Evolutionary conservation across 176 grass and related monocot genomes (phyloP).

Genomic region (Aegilops speltoides): DNA sequence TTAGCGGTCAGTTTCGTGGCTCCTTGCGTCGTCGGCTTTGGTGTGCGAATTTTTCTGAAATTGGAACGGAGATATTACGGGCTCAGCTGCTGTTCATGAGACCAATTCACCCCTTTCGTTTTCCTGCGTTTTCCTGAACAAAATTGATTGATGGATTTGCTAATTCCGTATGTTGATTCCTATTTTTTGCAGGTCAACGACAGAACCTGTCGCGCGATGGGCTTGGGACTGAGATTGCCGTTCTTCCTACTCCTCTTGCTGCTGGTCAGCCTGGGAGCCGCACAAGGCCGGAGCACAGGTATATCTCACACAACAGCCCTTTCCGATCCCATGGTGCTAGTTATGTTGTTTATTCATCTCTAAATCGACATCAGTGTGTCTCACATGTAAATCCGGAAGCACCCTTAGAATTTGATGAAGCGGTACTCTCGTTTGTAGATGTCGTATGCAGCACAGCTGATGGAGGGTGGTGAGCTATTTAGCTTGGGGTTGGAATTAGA

Average conservation of each 20-base stretch:
- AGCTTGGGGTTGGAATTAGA: background rate
- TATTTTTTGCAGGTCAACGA: background rate
- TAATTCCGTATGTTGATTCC: background rate
- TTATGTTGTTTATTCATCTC: background rate
- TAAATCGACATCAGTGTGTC: background rate
- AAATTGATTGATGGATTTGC: background rate
- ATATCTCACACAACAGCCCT: background rate
- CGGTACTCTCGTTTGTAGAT: too few relatives aligned
- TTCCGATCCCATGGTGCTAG: background rate
- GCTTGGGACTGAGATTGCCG: background rate
- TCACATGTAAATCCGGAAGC: too few relatives aligned
- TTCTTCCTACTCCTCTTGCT: conserved; percentile 14
- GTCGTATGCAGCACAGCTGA: too few relatives aligned
- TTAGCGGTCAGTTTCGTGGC: background rate
- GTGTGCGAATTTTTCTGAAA: background rate
- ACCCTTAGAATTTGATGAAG: too few relatives aligned
- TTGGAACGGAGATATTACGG: background rate
- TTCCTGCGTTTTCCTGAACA: background rate
- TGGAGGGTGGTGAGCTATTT: background rate
- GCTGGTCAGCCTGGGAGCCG: conserved; percentile 29
- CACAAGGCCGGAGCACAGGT: conserved; percentile 18
- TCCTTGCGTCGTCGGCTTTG: background rate
- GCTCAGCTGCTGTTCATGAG: background rate
- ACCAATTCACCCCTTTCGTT: background rate
- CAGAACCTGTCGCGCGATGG: background rate